Base-by-base conservation (phyloP, 2,329 filamentous ascomycete species). In the Uncinocarpus reesii region DNA sequence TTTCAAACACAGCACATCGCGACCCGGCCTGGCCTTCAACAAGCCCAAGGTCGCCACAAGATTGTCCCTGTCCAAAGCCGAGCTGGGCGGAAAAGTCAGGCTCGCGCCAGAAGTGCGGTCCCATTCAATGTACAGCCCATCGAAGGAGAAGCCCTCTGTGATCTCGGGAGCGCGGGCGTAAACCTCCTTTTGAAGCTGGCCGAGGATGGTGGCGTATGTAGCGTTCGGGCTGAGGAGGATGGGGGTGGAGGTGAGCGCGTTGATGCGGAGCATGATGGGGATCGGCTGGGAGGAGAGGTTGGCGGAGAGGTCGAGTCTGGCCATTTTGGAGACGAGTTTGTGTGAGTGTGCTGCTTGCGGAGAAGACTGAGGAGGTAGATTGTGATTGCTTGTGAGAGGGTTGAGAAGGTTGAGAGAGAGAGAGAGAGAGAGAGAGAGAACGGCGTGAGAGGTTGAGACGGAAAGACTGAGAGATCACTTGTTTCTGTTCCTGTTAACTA, bases 261-360 rank as follows among this genome's bases (percentile, higher is more conserved):
- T 47, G 35, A 53, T 42, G 41, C 51, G 51, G 23, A 53, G 51
- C 48, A 53, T 53, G 43, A 53, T 35, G 10, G 51, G 38, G 36
- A 46, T 31, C 10, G 41, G 26, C 31, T 37, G 38, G 23, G 34
- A 38, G 43, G 35, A 29, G 26, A 34, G 21, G 11, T 41, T 28
- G 35, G 7, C 36, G 35, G 31, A 31, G 23, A 23, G 45, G 1
- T 48, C 35, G n/a, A 48, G 32, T 48, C 37, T 41, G 15, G 45
- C 45, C 45, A 48, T 48, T 32, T 23, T 48, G 36, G 34, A 16
- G n/a, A 7, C 2, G 7, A 8, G 32, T 34, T 44, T 34, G 29
- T 34, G 18, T 34, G 42, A 36, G 32, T 7, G 16, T 2, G 8
- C 7, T 32, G 26, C 20, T 21, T 38, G n/a, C 7, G 28, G 4